Conservation (phyloP, 176 grass and related monocot species). For the Calamus simplicifolius region DNA sequence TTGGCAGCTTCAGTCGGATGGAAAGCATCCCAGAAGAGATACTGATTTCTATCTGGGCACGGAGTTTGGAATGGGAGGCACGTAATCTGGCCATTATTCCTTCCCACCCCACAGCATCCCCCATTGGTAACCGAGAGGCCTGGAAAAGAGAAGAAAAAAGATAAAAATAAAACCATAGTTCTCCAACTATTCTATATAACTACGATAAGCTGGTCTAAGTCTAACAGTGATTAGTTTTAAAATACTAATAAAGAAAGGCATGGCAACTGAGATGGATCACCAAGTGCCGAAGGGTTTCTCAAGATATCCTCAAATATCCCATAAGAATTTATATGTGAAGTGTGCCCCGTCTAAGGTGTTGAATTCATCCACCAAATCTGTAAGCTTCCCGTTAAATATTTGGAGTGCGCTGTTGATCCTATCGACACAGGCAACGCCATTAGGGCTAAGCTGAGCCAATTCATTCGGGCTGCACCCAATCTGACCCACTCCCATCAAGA, state of each 20-base stretch:
- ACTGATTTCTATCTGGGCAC: conserved; percentile 52
- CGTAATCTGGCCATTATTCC: conserved; percentile 71
- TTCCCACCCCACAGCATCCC: conserved; percentile 80
- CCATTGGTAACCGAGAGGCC: conserved; percentile 67
- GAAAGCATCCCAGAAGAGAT: conserved; percentile 98
- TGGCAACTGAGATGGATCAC: background rate
- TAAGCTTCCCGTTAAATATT: conserved; percentile 66
- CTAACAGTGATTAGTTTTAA: too few species aligned
- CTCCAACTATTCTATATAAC: too few species aligned
- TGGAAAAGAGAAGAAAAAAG: conserved; percentile 1
- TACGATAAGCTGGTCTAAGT: too few species aligned
- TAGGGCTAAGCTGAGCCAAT: conserved; percentile 32
- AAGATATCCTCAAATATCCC: conserved; percentile 66
- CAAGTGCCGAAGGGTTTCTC: conserved; percentile 26
- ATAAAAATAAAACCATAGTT: too few species aligned
- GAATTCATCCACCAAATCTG: conserved; percentile 49
- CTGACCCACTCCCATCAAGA: conserved; percentile 67
- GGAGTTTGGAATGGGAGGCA: conserved; percentile 83
- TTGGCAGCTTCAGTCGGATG: conserved; percentile 41
- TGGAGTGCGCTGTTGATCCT: conserved; percentile 63
- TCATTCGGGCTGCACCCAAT: conserved; percentile 97
- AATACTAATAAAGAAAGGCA: too few species aligned
- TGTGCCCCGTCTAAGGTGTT: conserved; percentile 57
- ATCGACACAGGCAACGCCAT: background rate
- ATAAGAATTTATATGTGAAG: conserved; percentile 83